Base-by-base conservation (phyloP, 345 rosid genomes). In the Punica granatum region DNA sequence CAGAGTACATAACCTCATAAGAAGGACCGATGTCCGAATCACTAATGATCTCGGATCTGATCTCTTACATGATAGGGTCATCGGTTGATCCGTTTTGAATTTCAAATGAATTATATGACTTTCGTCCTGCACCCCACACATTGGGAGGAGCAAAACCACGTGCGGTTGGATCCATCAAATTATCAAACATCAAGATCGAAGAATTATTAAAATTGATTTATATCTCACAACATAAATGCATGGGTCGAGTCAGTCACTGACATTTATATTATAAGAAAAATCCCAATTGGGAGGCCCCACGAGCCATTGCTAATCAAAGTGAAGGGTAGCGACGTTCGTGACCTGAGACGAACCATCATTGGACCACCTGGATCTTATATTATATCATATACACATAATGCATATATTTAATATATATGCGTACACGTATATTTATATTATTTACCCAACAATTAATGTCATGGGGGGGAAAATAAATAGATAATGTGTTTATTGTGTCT, bases 121-220 rank as follows among this genome's bases (percentile, higher is more conserved):
- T 37, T 37, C 41, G 11, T 37, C 41, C 41, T 4, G 11, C 5
- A 37, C 41, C 41, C 11, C 11, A 11, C n/a, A n/a, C n/a, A 7
- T 46, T 6, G 3, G 4, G 49, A 19, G 63, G 53, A 61, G 63
- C 78, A 63, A 69, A 42, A 58, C 61, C 77, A 70, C 74, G 65
- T 61, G 67, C 56, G 25, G 5, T 23, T 60, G 36, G 65, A 68
- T 68, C 64, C 8, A 28, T 51, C 58, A 7, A 51, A n/a, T 28
- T 7, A 49, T 49, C 31, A 28, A 33, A 28, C 34, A 23, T 26
- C 33, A 56, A 30, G 1, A 56, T 56, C 34, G 34, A 26, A 1
- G 61, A 56, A 56, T 56, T 56, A 56, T 56, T 11, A 30, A 2
- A 12, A 30, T 37, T 37, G 18, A 44, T 44, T 44, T 13, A 13